phyloP scores from a whole-genome alignment of 2,329 filamentous ascomycete species.

The Chaetomiaceae sp. region DNA sequence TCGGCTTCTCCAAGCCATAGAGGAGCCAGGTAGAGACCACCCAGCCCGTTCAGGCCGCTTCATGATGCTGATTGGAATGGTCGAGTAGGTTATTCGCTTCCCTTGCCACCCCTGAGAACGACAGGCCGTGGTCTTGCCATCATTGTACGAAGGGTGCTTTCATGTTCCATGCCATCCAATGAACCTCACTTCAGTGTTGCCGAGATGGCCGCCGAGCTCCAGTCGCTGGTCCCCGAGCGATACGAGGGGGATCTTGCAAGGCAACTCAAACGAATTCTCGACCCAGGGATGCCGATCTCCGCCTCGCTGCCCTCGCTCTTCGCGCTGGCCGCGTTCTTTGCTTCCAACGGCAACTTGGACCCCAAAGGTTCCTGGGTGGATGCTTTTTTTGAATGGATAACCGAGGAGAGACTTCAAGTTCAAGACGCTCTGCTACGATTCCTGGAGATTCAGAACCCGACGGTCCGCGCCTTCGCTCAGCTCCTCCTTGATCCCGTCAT shows the following conservation, averaged over 20 bases:
- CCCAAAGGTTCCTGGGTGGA: neutral
- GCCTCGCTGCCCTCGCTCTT: neutral
- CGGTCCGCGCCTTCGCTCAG: neutral
- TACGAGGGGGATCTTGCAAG: neutral
- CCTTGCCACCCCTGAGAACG: too few species aligned
- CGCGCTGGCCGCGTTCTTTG: neutral
- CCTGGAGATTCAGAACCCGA: neutral
- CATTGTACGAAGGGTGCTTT: neutral
- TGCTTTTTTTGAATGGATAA: neutral
- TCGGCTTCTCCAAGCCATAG: neutral
- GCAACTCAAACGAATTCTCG: neutral
- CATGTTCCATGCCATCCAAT: too few species aligned
- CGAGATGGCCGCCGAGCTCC: neutral
- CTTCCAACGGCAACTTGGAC: neutral
- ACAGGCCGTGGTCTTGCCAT: neutral
- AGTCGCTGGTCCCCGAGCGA: neutral
- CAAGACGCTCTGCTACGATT: neutral
- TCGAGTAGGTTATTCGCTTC: neutral
- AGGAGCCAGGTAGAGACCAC: neutral
- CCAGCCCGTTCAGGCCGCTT: neutral
- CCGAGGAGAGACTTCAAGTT: neutral
- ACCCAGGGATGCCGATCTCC: neutral
- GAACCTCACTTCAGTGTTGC: neutral
- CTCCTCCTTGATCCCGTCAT: neutral
- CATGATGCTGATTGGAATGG: neutral